Base-by-base conservation (phyloP, 2,329 filamentous ascomycete species). In the Waltergamsia citrina region DNA sequence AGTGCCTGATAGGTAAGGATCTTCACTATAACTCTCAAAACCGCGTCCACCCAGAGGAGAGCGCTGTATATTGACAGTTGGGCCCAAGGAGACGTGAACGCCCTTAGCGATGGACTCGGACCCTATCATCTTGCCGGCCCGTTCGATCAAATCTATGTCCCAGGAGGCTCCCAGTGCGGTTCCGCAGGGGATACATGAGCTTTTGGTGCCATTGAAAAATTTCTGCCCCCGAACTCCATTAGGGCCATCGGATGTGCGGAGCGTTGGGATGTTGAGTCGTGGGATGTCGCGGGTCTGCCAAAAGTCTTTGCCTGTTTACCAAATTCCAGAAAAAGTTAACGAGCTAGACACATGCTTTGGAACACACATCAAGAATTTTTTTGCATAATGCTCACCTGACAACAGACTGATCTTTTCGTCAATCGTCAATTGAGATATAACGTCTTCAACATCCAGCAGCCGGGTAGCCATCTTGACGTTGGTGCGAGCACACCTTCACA, bases 1-100 rank as follows among this genome's bases (percentile, higher is more conserved):
- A 16, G 60, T 54, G 7, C 65, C 65, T 2, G 63, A 52, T 4
- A 69, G 51, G 22, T 63, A 53, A 6, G 65, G 65, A 37, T 69
- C 65, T 40, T 69, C 62, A 18, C 57, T 60, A 36, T 65, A 63
- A 29, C 55, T 60, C 40, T 69, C 65, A 38, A 68, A 69, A 27
- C 62, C 62, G 21, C 65, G 58, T 4, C 65, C 65, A 6, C 65
- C 64, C 0, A 69, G 52, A 0, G 65, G 65, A 10, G 59, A 60
- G 5, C 65, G 57, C 26, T 67, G 63, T 24, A 67, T 66, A 43
- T 60, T 68, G 24, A 69, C 61, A 0, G 67, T 71, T 1, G 83
- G 83, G 3, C 80, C 83, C 8, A 88, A 65, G 43, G 81, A 73
- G 12, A 84, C 70, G 44, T 85, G 78, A 7, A 81, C 70, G 33